Evolutionary conservation across 2,329 filamentous ascomycete species (phyloP), one percentile per base, ranked within the genome.

Genomic region (Claviceps fusiformis): DNA sequence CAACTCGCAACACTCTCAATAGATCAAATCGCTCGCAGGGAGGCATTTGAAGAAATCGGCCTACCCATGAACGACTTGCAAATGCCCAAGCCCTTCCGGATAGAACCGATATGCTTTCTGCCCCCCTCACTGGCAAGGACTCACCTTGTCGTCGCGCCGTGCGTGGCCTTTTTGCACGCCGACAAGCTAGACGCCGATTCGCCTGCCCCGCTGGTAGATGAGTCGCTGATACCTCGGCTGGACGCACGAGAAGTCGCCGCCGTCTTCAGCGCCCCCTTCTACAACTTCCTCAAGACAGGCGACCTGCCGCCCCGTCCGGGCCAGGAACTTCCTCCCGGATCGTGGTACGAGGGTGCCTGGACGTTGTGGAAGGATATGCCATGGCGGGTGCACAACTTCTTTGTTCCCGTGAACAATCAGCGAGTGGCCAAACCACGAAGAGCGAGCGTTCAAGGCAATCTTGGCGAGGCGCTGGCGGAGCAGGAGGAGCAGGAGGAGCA

Each of bases 371-470:
- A 93, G 67, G 81, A 86, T 59, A 74, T 75, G 53, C 78, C 79
- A n/a, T 97, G 91, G 92, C 73, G 78, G 62, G 78, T 95, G 76
- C 92, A 96, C 70, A 91, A 92, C 70, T 97, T 96, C 71, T 87
- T 88, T 71, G 90, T 96, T 31, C 91, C 89, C 2, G 81, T 91
- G 41, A 79, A 79, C 54, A 80, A 85, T 63, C 83, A 88, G 70
- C 78, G 73, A 29, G 85, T 91, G 24, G 78, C 81, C 10, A 83
- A 79, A 68, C 83, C 86, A 24, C 61, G 64, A n/a, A 60, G 59
- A 29, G 57, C 66, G 55, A 70, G 70, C 56, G 71, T 66, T 45
- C 70, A 81, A 65, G 71, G 73, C 54, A 68, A 72, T 46, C 63
- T 74, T 50, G 69, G 68, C 3, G 71, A 73, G 57, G 63, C 68